Percentiles rank a stretch among this genome's conserved stretches.
These are phyloP conservation scores for Heteromeles arbutifolia DNA, from an alignment of 306 rosid species.

Conservation along the genomic window DNA sequence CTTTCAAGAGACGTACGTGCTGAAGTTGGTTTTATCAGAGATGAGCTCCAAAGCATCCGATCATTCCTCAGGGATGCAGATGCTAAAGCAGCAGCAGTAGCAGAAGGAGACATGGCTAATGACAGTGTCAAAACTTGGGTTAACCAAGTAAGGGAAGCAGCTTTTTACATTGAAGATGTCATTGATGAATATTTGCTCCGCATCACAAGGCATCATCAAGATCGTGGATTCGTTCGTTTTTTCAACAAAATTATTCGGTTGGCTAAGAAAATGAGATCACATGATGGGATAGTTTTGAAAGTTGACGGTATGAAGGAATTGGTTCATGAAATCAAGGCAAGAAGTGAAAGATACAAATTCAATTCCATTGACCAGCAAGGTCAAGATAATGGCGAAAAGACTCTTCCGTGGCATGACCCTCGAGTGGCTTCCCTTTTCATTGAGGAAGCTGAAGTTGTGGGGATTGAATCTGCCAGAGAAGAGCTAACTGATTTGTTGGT, in stretches of 20 bases:
- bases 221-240: background rate
- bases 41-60: background rate
- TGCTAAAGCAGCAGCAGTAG: background rate
- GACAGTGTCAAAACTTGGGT: constrained; percentile 1
- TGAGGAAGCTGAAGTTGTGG: constrained; percentile 6
- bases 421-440: background rate
- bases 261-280: background rate
- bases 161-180: background rate
- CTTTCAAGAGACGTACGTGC: background rate
- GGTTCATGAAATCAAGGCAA: background rate
- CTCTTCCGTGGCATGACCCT: background rate
- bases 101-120: background rate
- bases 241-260: background rate
- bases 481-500: background rate
- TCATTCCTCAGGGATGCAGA: background rate
- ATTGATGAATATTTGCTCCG: background rate
- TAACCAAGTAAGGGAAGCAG: background rate
- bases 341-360: background rate
- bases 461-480: constrained; percentile 5
- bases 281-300: background rate
- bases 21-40: background rate
- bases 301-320: background rate
- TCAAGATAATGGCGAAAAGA: background rate
- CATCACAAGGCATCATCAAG: background rate
- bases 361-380: background rate